Evolutionary conservation across 768 basidiomycete species (phyloP).

Genomic region (Pleurotus tuber-regium): DNA sequence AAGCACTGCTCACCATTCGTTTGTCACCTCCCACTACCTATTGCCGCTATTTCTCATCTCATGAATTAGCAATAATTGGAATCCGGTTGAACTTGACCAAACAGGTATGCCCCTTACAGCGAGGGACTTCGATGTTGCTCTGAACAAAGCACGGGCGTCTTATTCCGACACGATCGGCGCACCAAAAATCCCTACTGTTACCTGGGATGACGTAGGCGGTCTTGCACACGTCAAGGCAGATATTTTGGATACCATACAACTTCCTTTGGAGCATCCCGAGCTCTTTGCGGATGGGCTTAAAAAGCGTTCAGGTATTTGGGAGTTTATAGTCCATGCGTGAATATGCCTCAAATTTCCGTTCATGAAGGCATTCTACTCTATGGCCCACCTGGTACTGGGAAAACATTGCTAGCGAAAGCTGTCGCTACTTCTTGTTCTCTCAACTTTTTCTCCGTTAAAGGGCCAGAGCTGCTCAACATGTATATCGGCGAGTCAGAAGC

Average conservation of each 20-base stretch:
- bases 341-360: too few relatives aligned
- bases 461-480: conserved; percentile 95
- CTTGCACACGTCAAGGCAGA: conserved; percentile 84
- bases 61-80: neutral
- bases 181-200: conserved; percentile 91
- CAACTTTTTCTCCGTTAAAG: conserved; percentile 97
- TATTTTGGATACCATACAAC: conserved; percentile 93
- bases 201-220: conserved; percentile 98
- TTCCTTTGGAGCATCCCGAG: conserved; percentile 88
- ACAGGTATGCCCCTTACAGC: conserved; percentile 46
- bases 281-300: conserved; percentile 89
- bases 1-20: neutral
- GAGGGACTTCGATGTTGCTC: conserved; percentile 69
- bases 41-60: neutral
- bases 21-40: neutral
- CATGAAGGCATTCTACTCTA: conserved; percentile 83
- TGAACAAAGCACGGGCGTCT: conserved; percentile 67
- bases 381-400: conserved; percentile 95
- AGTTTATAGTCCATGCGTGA: too few relatives aligned
- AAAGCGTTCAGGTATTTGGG: conserved; percentile 90
- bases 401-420: conserved; percentile 93
- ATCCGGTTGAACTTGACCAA: conserved; percentile 5
- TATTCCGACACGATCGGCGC: conserved; percentile 96
- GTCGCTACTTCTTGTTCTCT: conserved; percentile 94
- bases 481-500: conserved; percentile 99